Evolutionary conservation across 179 eudicot species (phyloP).

Genomic region (Patellifolia procumbens): DNA sequence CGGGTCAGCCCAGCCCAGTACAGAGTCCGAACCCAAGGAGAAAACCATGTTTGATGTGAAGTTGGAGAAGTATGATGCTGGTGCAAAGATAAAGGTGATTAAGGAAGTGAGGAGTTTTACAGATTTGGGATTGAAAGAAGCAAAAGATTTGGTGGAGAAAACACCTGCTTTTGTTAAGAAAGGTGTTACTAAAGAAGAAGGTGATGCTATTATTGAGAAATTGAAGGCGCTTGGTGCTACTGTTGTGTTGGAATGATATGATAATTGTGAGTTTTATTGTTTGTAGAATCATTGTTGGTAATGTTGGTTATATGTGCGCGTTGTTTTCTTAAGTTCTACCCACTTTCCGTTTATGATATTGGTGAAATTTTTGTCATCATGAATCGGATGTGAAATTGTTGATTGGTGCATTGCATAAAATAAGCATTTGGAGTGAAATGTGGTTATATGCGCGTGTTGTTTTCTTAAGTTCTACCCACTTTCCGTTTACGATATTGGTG

Average conservation of each 20-base stretch:
- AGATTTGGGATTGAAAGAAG: constrained; percentile 84
- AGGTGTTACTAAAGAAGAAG: constrained; percentile 78
- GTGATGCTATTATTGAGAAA: constrained; percentile 58
- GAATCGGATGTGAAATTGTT: too few relatives aligned
- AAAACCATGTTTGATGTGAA: constrained; percentile 76
- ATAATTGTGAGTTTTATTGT: neutral
- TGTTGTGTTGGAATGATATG: constrained; percentile 73
- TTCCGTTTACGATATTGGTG: too few relatives aligned
- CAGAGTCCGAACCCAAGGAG: constrained; percentile 47
- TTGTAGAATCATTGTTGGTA: constrained; percentile 8
- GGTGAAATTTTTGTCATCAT: too few relatives aligned
- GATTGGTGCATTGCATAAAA: too few relatives aligned
- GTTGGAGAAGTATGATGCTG: constrained; percentile 80
- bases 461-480: too few relatives aligned
- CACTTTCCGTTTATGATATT: too few relatives aligned
- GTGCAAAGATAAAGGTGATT: constrained; percentile 76
- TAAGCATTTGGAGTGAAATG: too few relatives aligned
- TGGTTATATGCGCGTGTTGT: too few relatives aligned
- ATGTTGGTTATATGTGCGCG: constrained; percentile 1
- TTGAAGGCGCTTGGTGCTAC: constrained; percentile 83
- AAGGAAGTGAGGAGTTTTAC: constrained; percentile 80
- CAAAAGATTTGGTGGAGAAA: constrained; percentile 85
- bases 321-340: too few relatives aligned
- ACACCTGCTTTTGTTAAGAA: constrained; percentile 72
- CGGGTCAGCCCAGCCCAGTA: constrained; percentile 24